Conservation (phyloP, 306 rosid genomes). For the Fagus crenata region DNA sequence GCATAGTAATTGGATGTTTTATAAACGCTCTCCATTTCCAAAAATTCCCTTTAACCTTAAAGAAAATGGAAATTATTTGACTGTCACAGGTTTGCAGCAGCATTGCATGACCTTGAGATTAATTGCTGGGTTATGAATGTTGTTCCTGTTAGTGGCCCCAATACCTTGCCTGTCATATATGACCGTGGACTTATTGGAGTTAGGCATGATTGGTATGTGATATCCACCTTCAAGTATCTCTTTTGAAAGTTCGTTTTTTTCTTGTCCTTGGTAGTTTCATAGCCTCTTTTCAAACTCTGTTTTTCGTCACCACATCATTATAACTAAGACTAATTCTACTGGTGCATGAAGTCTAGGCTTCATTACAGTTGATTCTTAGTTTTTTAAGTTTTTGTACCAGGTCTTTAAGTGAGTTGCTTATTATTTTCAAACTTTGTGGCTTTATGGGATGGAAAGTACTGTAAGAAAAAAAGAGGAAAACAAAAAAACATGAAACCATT, state of each 20-base stretch:
- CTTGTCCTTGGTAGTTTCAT: slow-evolving; percentile 14
- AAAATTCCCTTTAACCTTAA: slow-evolving; percentile 8
- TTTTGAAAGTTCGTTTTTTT: slow-evolving; percentile 6
- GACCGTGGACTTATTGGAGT: slow-evolving; percentile 91
- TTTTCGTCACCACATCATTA: not conserved
- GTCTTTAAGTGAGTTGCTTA: too few relatives aligned
- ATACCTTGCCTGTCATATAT: slow-evolving; percentile 79
- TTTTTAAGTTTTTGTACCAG: too few relatives aligned
- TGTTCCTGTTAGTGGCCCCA: slow-evolving; percentile 74
- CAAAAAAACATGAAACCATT: too few relatives aligned
- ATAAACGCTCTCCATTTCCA: slow-evolving; percentile 5
- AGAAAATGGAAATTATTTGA: slow-evolving; percentile 29
- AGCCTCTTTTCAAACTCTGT: not conserved
- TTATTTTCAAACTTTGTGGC: too few relatives aligned
- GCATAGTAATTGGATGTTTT: not conserved
- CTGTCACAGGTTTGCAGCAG: slow-evolving; percentile 78
- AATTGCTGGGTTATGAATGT: slow-evolving; percentile 89
- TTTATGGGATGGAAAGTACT: too few relatives aligned
- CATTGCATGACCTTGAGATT: slow-evolving; percentile 50
- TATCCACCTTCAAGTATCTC: not conserved
- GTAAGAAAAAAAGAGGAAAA: too few relatives aligned
- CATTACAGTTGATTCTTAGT: too few relatives aligned
- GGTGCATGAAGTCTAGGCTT: too few relatives aligned
- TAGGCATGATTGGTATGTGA: slow-evolving; percentile 86
- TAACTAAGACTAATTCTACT: too few relatives aligned